These are phyloP conservation scores for Echria macrotheca DNA, from an alignment of 495 filamentous ascomycete genomes.

Conservation along the genomic window DNA sequence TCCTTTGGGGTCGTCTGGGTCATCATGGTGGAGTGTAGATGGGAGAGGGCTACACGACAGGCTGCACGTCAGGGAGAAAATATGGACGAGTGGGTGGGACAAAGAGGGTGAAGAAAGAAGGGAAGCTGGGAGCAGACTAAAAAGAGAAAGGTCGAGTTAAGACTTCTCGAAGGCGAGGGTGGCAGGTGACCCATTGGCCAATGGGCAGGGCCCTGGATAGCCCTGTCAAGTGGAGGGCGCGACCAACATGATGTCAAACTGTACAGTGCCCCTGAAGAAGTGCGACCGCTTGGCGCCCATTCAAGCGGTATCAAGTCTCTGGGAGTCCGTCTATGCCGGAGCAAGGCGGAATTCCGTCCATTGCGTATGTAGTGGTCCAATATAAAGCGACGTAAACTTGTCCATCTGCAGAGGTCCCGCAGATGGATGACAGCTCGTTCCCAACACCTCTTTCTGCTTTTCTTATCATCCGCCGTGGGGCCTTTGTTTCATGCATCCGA, in stretches of 20 bases:
- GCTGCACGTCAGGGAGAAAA: not conserved
- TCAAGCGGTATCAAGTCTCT: not conserved
- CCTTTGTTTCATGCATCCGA: not conserved
- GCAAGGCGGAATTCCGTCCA: not conserved
- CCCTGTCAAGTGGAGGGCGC: constrained; percentile 12
- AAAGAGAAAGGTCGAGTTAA: not conserved
- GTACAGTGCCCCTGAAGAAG: not conserved
- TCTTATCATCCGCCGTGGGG: no score
- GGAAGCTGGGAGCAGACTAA: constrained; percentile 1
- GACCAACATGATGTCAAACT: constrained; percentile 10
- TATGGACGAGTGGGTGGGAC: not conserved
- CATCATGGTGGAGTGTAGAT: constrained; percentile 22
- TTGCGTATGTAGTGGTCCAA: not conserved
- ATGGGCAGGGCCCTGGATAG: constrained; percentile 14
- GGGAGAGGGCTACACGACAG: not conserved
- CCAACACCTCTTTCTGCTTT: not conserved
- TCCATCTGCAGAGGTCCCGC: not conserved
- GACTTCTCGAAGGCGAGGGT: constrained; percentile 7
- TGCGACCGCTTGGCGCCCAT: constrained; percentile 3
- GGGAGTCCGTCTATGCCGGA: constrained; percentile 6
- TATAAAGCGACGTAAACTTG: constrained; percentile 1
- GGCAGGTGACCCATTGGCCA: constrained; percentile 31
- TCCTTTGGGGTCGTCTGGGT: constrained; percentile 22
- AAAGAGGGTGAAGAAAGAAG: not conserved
- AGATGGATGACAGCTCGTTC: not conserved